Percentiles rank a stretch among this genome's conserved stretches.
Evolutionary conservation across 2,329 filamentous ascomycete genomes (phyloP).

Genomic region (Venturiaceae sp.): DNA sequence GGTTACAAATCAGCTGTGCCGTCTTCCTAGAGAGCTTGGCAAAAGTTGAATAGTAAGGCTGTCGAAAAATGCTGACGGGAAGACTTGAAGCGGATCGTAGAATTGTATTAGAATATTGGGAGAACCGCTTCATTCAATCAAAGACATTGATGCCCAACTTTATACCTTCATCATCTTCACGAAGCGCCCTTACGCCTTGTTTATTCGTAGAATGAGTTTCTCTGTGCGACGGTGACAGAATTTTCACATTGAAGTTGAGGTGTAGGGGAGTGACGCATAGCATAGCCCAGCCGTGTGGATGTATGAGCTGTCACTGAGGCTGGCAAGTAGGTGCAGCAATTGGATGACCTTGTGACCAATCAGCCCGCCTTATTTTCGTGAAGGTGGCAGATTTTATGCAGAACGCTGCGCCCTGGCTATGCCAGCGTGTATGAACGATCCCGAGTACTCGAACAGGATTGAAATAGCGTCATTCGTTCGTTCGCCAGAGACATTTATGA

Average conservation of each 20-base stretch:
- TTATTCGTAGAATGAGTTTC: not conserved
- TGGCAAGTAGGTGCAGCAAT: not conserved
- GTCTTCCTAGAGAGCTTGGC: not conserved
- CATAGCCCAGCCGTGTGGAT: not conserved
- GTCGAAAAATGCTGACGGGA: not conserved
- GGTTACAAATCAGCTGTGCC: not conserved
- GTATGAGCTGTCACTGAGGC: constrained; percentile 6
- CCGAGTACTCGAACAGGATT: not conserved
- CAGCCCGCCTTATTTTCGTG: not conserved
- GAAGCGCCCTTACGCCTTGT: not conserved
- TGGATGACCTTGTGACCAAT: not conserved
- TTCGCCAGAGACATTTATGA: not conserved
- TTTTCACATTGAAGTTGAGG: not conserved
- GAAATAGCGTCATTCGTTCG: not conserved
- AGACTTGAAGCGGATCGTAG: not conserved
- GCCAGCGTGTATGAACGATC: not conserved
- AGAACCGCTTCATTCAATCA: not conserved
- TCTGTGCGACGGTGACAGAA: not conserved
- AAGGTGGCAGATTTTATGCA: not conserved
- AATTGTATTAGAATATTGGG: not conserved
- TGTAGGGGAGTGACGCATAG: constrained; percentile 1
- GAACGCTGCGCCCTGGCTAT: not conserved
- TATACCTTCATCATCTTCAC: not conserved
- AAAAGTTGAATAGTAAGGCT: not conserved
- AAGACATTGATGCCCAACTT: not conserved